Conservation (phyloP, 129 eudicot genomes). For the Chrysanthemum lavandulifolium region DNA sequence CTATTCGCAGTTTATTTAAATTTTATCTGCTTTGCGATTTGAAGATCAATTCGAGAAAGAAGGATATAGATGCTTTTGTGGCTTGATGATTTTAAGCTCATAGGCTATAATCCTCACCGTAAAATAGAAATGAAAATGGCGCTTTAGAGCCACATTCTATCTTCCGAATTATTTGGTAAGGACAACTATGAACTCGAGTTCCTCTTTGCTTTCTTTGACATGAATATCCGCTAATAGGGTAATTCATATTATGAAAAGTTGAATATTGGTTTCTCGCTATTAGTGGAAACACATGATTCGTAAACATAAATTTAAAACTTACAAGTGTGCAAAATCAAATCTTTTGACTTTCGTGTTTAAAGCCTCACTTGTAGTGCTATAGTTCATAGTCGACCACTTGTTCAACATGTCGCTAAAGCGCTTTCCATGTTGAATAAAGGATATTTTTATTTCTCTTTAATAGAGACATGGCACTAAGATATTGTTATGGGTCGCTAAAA, state of each 20-base stretch:
- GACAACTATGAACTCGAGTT: conserved; percentile 2
- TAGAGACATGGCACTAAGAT: neutral
- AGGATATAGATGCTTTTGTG: conserved; percentile 73
- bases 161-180: conserved; percentile 23
- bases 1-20: neutral
- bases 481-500: neutral
- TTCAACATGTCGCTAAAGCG: conserved; percentile 1
- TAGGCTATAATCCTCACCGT: conserved; percentile 80
- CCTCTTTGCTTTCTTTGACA: too few species aligned
- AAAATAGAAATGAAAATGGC: conserved; percentile 96
- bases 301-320: neutral
- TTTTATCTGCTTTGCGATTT: conserved; percentile 37
- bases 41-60: conserved; percentile 74
- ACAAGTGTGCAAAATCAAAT: conserved; percentile 6
- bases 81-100: conserved; percentile 73
- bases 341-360: conserved; percentile 22
- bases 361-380: conserved; percentile 6
- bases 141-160: conserved; percentile 40
- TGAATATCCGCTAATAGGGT: neutral
- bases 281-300: conserved; percentile 12
- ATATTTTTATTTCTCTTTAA: neutral
- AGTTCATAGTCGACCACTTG: conserved; percentile 10
- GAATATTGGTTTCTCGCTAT: conserved; percentile 4
- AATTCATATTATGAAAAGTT: neutral
- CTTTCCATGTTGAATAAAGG: too few species aligned